Evolutionary conservation across 768 basidiomycete genomes (phyloP), one percentile per base, ranked within the genome.

Genomic region (Termitomyces sp.): DNA sequence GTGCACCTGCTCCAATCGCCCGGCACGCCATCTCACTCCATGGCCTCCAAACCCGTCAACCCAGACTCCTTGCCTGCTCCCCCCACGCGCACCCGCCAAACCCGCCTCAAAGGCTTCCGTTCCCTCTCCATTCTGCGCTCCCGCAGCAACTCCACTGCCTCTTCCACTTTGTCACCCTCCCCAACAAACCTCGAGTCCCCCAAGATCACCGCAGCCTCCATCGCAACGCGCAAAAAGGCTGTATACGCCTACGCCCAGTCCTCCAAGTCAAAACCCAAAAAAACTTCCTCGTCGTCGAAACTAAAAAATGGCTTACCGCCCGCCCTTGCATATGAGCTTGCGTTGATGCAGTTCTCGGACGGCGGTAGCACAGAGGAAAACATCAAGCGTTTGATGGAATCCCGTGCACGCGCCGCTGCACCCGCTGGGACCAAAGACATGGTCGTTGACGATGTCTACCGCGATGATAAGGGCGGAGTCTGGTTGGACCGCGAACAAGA

Each of bases 401-500:
- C 74, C 5, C 83, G 83, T 51, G 85, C 85, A 18, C 79, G 75
- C 64, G 74, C 75, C 1, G 70, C 71, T 8, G 55, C 55, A 0
- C 57, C 57, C 1, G 74, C 72, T 0, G 66, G 67, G 3, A 52
- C 58, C 7, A 65, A 61, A 6, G 40, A 50, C 16, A 54, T 65
- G 20, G 70, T 73, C 10, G 80, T 82, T 13, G 76, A 74, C 1
- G 84, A 79, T 50, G 79, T 86, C 3, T 80, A 81, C 68, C 76
- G 83, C 18, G 87, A 90, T 55, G 83, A 71, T 0, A 74, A 78
- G 26, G 87, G 86, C 24, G 80, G 82, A 0, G 53, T 89, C 14
- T 90, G 88, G 86, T 78, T 80, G 75, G 88, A 90, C 62, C 80
- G 79, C 54, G 86, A 87, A 11, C 88, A 90, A 67, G 81, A 85